phyloP scores from a whole-genome alignment of 176 grass and related monocot species.

The Miscanthus lutarioriparius region DNA sequence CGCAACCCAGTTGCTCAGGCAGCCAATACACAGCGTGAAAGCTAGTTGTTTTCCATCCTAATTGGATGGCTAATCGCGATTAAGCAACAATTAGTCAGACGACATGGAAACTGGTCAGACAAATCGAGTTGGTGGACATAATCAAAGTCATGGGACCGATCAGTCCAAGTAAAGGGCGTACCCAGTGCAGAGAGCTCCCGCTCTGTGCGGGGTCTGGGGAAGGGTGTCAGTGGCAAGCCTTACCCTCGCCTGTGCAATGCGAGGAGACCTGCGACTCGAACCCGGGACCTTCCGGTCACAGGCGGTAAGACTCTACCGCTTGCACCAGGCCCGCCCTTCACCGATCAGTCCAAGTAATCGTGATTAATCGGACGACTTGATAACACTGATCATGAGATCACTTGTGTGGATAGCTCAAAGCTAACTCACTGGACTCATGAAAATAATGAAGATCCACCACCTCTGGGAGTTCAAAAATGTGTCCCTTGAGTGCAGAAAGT shows the following conservation, averaged over 20 bases:
- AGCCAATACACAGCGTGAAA: not conserved
- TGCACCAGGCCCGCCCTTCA: no score
- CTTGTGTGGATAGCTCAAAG: slow-evolving; percentile 54
- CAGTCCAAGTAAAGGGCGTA: not conserved
- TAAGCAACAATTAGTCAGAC: not conserved
- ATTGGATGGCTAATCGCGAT: not conserved
- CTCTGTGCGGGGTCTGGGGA: no score
- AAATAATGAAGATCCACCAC: slow-evolving; percentile 35
- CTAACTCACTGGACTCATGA: slow-evolving; percentile 36
- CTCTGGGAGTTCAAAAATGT: slow-evolving; percentile 48
- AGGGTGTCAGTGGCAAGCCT: no score
- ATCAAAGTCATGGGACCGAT: not conserved
- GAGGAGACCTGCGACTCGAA: no score
- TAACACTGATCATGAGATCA: not conserved
- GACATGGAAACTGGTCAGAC: not conserved
- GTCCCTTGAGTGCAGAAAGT: slow-evolving; percentile 53
- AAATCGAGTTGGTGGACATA: not conserved
- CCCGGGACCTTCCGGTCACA: no score
- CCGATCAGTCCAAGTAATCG: not conserved
- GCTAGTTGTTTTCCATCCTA: not conserved
- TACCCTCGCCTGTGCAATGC: no score
- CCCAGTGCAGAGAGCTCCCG: no score
- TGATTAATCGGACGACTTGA: not conserved
- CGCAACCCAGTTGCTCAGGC: not conserved
- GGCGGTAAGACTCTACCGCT: no score